phyloP scores from a whole-genome alignment of 768 basidiomycete species.

The Guyanaporus albipodus region DNA sequence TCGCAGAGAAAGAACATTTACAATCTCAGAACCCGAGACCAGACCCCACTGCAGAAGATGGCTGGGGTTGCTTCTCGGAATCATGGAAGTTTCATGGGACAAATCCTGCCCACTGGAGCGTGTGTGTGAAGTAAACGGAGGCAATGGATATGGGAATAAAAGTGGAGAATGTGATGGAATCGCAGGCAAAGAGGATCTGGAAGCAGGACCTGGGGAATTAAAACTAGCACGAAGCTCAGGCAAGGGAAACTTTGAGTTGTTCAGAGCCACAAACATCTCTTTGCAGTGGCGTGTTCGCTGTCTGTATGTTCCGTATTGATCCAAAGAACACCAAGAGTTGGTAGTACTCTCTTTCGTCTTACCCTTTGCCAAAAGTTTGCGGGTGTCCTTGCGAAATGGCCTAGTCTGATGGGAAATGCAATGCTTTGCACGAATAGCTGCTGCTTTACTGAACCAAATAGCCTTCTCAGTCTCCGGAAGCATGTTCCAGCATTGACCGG shows the following conservation, averaged over 20 bases:
- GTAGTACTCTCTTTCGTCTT: conserved; percentile 34
- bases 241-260: conserved; percentile 2
- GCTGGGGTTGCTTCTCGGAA: conserved; percentile 4
- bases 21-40: conserved; percentile 28
- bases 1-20: conserved; percentile 12
- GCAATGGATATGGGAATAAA: conserved; percentile 13
- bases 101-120: neutral
- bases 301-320: conserved; percentile 31
- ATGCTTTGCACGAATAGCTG: conserved; percentile 26
- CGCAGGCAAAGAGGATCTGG: conserved; percentile 3
- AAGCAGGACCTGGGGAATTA: neutral
- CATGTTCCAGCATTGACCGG: conserved; percentile 50
- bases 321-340: conserved; percentile 34
- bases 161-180: conserved; percentile 12
- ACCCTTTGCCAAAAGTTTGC: conserved; percentile 13
- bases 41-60: conserved; percentile 19
- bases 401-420: conserved; percentile 25
- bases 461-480: conserved; percentile 34
- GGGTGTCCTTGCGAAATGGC: conserved; percentile 21
- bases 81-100: neutral
- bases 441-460: conserved; percentile 35
- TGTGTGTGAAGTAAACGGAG: conserved; percentile 11
- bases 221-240: conserved; percentile 1
- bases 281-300: conserved; percentile 14
- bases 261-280: conserved; percentile 12